Conservation (phyloP, 2,329 filamentous ascomycete genomes). For the Sclerotinia nivalis region DNA sequence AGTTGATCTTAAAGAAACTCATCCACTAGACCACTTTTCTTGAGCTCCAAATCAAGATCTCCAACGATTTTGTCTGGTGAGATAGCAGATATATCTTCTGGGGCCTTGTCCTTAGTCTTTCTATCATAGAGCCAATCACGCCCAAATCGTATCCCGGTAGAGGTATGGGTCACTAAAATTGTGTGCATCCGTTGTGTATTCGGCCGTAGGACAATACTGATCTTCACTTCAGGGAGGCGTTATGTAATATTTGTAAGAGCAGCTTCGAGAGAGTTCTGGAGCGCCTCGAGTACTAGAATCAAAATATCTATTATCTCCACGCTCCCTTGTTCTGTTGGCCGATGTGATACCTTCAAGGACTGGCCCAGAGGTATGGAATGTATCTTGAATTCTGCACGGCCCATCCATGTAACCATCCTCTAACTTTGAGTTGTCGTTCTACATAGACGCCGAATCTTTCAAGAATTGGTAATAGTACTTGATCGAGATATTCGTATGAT, state of each 20-base stretch:
- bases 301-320: slow-evolving; percentile 53
- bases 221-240: slow-evolving; percentile 48
- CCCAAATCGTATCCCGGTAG: slow-evolving; percentile 49
- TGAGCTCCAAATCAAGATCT: slow-evolving; percentile 50
- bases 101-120: slow-evolving; percentile 40
- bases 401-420: slow-evolving; percentile 51
- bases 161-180: slow-evolving; percentile 57
- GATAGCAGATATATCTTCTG: slow-evolving; percentile 42
- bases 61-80: slow-evolving; percentile 48
- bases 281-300: slow-evolving; percentile 50
- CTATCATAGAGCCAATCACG: slow-evolving; percentile 50
- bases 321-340: slow-evolving; percentile 38
- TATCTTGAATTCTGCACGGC: slow-evolving; percentile 49
- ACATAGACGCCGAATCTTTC: slow-evolving; percentile 54
- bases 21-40: slow-evolving; percentile 52
- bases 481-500: slow-evolving; percentile 63
- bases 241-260: slow-evolving; percentile 44
- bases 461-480: slow-evolving; percentile 58
- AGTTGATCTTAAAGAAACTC: slow-evolving; percentile 62
- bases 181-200: slow-evolving; percentile 58
- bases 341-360: slow-evolving; percentile 43
- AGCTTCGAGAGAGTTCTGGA: slow-evolving; percentile 47
- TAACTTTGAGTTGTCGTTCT: slow-evolving; percentile 47
- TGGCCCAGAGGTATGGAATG: slow-evolving; percentile 45
- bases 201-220: slow-evolving; percentile 50